Evolutionary conservation across 345 rosid genomes (phyloP), one percentile per base, ranked within the genome.

Genomic region (Ricinus communis): DNA sequence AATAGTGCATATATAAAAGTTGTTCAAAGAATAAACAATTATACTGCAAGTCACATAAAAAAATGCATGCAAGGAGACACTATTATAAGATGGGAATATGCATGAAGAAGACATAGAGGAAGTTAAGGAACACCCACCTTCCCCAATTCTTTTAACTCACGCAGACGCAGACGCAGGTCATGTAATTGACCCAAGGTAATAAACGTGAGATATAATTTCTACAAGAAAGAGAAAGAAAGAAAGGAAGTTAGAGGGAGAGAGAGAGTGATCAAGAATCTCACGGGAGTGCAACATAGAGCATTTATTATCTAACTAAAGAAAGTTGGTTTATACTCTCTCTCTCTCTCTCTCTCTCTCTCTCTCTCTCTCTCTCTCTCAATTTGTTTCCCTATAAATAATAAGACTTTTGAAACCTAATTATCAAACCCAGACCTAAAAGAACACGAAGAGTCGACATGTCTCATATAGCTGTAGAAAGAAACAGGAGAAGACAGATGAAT

Each of bases 401-500:
- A 0, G 18, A 36, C 71, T 58, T 66, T 24, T 49, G 66, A 61
- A 47, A 38, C 38, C 53, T 15, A 18, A 46, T 16, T 7, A 12
- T 45, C 5, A 65, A 28, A 28, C 0, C 24, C 27, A 18, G 0
- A 25, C 38, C 10, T 15, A 16, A 46, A 7, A 41, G 40, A 64
- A 19, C n/a, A 11, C 52, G 41, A 46, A 40, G 5, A 28, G 36
- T 8, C 40, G 69, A 7, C 47, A 93, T 93, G 97, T 86, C 96
- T 73, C 97, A 91, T 79, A 87, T 91, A 70, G 87, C 94, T 16
- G 93, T 93, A 59, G 98, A 93, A 80, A 85, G 98, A 69, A 91
- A 93, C 80, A 86, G 98, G 77, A 91, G 98, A 81, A 87, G 86
- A 60, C 97, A 90, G 83, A 93, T 91, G 96, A 91, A 93, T 59